Evolutionary conservation across 2,329 filamentous ascomycete species (phyloP).

Genomic region (Alternaria consortialis): DNA sequence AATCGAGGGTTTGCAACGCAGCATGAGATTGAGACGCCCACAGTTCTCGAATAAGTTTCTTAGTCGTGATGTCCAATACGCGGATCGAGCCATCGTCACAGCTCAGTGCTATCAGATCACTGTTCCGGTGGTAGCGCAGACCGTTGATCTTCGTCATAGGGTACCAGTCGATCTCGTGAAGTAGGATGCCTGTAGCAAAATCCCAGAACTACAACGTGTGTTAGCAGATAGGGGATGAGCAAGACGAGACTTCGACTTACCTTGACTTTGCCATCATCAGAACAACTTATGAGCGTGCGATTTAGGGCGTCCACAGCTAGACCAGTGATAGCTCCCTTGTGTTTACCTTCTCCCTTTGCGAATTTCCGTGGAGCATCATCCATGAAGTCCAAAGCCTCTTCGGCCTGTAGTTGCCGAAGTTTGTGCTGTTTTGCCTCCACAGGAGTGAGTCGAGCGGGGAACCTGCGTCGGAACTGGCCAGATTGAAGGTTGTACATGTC

Average conservation of each 20-base stretch:
- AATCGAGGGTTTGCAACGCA: conserved; percentile 50
- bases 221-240: conserved; percentile 19
- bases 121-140: conserved; percentile 81
- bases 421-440: conserved; percentile 80
- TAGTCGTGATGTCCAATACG: conserved; percentile 89
- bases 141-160: conserved; percentile 78
- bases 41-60: conserved; percentile 89
- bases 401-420: conserved; percentile 67
- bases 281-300: conserved; percentile 83
- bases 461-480: conserved; percentile 84
- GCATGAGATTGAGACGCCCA: conserved; percentile 69
- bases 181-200: conserved; percentile 80
- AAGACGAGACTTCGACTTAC: conserved; percentile 38
- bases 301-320: conserved; percentile 90
- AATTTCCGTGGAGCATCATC: conserved; percentile 48
- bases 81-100: conserved; percentile 90
- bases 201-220: conserved; percentile 77
- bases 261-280: conserved; percentile 90
- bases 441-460: conserved; percentile 80
- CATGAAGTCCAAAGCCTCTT: conserved; percentile 48
- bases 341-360: conserved; percentile 70
- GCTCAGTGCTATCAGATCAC: conserved; percentile 85
- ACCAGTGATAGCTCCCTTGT: conserved; percentile 84
- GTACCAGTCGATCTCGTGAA: conserved; percentile 85
- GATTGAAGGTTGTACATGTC: conserved; percentile 99